phyloP scores from a whole-genome alignment of 768 basidiomycete genomes.

The Multifurca ochricompacta region DNA sequence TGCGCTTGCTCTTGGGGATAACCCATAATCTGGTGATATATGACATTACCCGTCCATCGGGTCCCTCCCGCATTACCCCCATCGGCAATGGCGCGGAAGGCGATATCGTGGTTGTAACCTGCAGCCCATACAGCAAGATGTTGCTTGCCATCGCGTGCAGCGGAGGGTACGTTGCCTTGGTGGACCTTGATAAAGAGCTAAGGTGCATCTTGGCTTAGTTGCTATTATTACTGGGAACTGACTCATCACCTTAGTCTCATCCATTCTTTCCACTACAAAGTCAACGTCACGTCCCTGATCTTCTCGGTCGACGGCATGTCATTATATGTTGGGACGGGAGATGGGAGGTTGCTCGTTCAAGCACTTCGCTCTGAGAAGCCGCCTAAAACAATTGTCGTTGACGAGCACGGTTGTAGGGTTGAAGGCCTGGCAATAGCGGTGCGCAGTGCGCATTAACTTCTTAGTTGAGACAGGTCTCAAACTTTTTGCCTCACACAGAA shows the following conservation, averaged over 20 bases:
- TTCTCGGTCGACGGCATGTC: conserved; percentile 66
- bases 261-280: conserved; percentile 47
- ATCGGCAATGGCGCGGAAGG: conserved; percentile 39
- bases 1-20: conserved; percentile 47
- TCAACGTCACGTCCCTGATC: conserved; percentile 46
- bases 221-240: neutral
- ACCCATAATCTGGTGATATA: conserved; percentile 51
- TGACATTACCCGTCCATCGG: conserved; percentile 51
- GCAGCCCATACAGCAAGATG: conserved; percentile 73
- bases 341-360: conserved; percentile 53
- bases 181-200: conserved; percentile 72
- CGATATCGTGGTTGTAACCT: conserved; percentile 47
- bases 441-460: conserved; percentile 18
- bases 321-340: conserved; percentile 57
- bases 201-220: conserved; percentile 36
- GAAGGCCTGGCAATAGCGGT: conserved; percentile 54
- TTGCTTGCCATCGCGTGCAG: conserved; percentile 52
- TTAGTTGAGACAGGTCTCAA: neutral
- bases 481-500: neutral
- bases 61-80: conserved; percentile 44
- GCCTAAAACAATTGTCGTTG: conserved; percentile 46
- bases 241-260: conserved; percentile 38
- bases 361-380: conserved; percentile 62
- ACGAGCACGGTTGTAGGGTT: conserved; percentile 40
- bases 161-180: conserved; percentile 45